phyloP scores from a whole-genome alignment of 2,329 filamentous ascomycete species.

The Nemania sp. region DNA sequence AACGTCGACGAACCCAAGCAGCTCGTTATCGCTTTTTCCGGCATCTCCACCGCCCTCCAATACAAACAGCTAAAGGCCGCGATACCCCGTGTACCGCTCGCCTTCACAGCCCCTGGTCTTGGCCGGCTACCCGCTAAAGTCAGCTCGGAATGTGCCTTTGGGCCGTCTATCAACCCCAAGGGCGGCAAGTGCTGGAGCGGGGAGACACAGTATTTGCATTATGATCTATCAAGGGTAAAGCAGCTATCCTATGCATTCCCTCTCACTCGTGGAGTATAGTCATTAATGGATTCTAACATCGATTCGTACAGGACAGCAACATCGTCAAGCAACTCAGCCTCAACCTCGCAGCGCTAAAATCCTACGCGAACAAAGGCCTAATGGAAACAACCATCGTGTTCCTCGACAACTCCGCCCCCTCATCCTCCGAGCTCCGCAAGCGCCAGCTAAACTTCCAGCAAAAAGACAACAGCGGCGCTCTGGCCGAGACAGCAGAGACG shows the following conservation, averaged over 20 bases:
- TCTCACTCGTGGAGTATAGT: neutral
- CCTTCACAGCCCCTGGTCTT: slow-evolving; percentile 62
- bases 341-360: slow-evolving; percentile 59
- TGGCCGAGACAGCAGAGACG: slow-evolving; percentile 38
- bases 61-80: slow-evolving; percentile 58
- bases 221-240: slow-evolving; percentile 47
- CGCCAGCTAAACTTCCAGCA: slow-evolving; percentile 53
- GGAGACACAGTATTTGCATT: slow-evolving; percentile 51
- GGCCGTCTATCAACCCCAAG: slow-evolving; percentile 43
- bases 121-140: slow-evolving; percentile 58
- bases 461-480: slow-evolving; percentile 61
- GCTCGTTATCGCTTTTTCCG: slow-evolving; percentile 70
- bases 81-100: slow-evolving; percentile 55
- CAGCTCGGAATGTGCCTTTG: slow-evolving; percentile 55
- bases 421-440: slow-evolving; percentile 57
- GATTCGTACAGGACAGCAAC: slow-evolving; percentile 53
- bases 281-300: slow-evolving; percentile 42
- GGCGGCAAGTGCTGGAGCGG: slow-evolving; percentile 48
- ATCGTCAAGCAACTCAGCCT: slow-evolving; percentile 59
- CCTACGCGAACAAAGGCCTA: slow-evolving; percentile 61
- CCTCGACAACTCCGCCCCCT: slow-evolving; percentile 59
- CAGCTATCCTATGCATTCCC: neutral
- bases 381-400: slow-evolving; percentile 69
- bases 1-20: slow-evolving; percentile 59
- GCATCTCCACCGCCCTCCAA: slow-evolving; percentile 61